phyloP scores from a whole-genome alignment of 2,329 filamentous ascomycete species.

The Lanzia echinophila region DNA sequence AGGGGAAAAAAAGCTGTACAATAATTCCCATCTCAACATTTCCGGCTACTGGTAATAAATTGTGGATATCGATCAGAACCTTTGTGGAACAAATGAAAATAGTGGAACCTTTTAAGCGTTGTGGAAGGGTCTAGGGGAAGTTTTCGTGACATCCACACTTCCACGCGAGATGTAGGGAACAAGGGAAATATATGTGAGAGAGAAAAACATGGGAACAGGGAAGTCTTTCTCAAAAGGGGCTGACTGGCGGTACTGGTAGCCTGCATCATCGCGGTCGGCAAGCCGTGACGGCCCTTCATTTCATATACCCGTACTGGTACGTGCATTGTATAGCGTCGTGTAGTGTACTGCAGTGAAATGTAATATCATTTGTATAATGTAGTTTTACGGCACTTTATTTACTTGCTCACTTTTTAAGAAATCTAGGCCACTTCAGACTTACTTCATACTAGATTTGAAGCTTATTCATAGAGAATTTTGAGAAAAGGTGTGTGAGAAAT shows the following conservation, averaged over 20 bases:
- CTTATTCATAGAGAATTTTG: neutral
- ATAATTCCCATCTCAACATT: neutral
- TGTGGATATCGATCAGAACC: neutral
- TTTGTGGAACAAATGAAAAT: neutral
- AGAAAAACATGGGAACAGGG: conserved; percentile 7
- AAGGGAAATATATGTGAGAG: neutral
- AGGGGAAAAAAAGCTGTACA: neutral
- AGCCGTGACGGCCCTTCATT: neutral
- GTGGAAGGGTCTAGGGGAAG: conserved; percentile 5
- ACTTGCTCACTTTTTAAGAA: neutral
- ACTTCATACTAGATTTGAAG: neutral
- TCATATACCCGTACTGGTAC: neutral
- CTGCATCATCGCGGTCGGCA: conserved; percentile 3
- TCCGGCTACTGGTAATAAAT: neutral
- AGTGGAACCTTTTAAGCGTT: neutral
- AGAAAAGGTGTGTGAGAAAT: neutral
- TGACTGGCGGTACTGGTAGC: conserved; percentile 3
- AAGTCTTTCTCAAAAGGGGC: conserved; percentile 1
- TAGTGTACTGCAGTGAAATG: too few relatives aligned
- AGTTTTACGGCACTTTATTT: too few relatives aligned
- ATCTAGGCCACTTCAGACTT: too few relatives aligned
- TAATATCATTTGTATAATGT: too few relatives aligned
- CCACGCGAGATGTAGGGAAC: conserved; percentile 7
- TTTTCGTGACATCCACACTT: conserved; percentile 7
- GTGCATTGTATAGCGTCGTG: neutral